Percentiles rank a stretch among this genome's conserved stretches.
Evolutionary conservation across 768 basidiomycete genomes (phyloP).

Genomic region (Tylopilus vinaceipallidus): DNA sequence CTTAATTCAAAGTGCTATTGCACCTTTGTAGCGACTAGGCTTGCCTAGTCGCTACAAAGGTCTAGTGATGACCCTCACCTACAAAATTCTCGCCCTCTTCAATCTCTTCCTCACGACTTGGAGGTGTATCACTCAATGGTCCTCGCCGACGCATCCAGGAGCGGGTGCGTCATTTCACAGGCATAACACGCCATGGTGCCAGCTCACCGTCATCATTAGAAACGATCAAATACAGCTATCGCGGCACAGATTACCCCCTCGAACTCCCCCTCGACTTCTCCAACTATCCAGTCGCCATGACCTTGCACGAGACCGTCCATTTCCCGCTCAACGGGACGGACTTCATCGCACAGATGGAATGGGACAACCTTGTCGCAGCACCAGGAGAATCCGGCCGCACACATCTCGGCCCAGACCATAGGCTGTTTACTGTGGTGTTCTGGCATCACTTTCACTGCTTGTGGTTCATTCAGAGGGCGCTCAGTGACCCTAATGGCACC

Average conservation of each 20-base stretch:
- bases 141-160: background rate
- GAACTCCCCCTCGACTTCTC: conserved; percentile 1
- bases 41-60: no score
- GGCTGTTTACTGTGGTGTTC: conserved; percentile 9
- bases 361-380: conserved; percentile 7
- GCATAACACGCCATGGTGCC: no score
- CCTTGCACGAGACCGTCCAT: conserved; percentile 15
- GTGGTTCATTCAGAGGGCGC: conserved; percentile 13
- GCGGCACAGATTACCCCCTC: conserved; percentile 9
- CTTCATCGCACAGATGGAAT: conserved; percentile 3
- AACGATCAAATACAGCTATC: conserved; percentile 9
- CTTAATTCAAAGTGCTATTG: background rate
- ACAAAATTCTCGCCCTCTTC: background rate
- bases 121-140: background rate
- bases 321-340: conserved; percentile 8
- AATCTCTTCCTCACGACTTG: conserved; percentile 6
- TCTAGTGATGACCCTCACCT: conserved; percentile 3
- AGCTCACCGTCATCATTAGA: background rate
- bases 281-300: conserved; percentile 9
- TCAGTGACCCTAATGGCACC: conserved; percentile 8
- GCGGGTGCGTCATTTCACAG: background rate
- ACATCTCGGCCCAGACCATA: conserved; percentile 14
- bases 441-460: conserved; percentile 15
- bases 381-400: conserved; percentile 8
- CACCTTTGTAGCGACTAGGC: background rate